These are phyloP conservation scores for Triticum turgidum DNA, from an alignment of 176 grass and related monocot species.

Conservation along the genomic window DNA sequence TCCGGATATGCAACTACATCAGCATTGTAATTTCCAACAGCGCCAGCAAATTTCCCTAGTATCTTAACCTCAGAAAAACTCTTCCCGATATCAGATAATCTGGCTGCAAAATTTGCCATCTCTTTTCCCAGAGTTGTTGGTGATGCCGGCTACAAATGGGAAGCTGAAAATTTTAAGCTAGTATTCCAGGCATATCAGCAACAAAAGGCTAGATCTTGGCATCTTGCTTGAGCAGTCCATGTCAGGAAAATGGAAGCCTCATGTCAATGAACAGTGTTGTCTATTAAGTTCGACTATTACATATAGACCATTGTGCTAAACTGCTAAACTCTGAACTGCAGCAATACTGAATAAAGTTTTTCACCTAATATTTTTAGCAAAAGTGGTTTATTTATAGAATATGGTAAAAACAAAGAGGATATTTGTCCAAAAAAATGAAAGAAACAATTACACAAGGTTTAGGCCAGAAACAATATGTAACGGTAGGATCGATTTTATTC, in stretches of 20 bases:
- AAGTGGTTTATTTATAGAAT: background rate
- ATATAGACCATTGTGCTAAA: background rate
- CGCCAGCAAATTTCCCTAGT: conserved; percentile 88
- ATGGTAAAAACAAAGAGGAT: background rate
- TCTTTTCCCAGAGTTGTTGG: conserved; percentile 96
- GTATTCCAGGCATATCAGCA: background rate
- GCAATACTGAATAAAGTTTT: background rate
- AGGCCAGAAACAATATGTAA: background rate
- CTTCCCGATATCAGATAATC: conserved; percentile 62
- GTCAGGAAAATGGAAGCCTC: background rate
- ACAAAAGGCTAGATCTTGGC: background rate
- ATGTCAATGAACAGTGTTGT: background rate
- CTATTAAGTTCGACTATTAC: background rate
- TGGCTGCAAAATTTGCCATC: conserved; percentile 91
- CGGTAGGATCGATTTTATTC: background rate
- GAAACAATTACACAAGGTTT: background rate
- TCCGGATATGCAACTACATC: conserved; percentile 80
- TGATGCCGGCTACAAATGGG: conserved; percentile 75
- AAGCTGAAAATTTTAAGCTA: conserved; percentile 23
- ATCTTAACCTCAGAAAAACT: conserved; percentile 59
- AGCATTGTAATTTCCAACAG: conserved; percentile 99
- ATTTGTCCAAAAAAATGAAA: background rate
- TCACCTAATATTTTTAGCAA: background rate
- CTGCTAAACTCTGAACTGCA: background rate
- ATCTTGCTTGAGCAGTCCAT: conserved; percentile 5